Base-by-base conservation (phyloP, 176 grass and related monocot genomes). In the Saccharum officinarum region DNA sequence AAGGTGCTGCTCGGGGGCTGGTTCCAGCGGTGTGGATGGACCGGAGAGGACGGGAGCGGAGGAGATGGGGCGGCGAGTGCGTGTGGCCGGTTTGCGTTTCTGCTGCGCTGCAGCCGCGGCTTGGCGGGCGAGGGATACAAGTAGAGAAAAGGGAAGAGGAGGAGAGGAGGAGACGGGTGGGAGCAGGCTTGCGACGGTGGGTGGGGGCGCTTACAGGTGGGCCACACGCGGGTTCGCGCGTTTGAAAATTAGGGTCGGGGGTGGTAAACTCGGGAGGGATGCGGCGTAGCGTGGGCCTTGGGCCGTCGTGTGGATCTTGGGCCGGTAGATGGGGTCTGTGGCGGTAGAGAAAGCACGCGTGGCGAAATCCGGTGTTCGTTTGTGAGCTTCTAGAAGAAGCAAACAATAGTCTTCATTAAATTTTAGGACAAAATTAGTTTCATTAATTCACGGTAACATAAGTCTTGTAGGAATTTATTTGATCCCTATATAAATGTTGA, bases 81-180 rank as follows among this genome's bases (percentile, higher is more conserved):
- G 75, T 59, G 15, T 75, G 66, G 73, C 42, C 61, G 70, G 63
- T 76, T 74, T 72, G 70, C 65, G 76, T 87, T 84, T 74, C 71
- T 66, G 61, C 39, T 76, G 36, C n/a, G 67, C 44, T 81, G 80
- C 75, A n/a, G 73, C 75, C 39, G 84, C 41, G 76, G 75, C 75
- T 87, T 91, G 89, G 85, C 85, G 81, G 85, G 85, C 85, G 89
- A n/a, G 30, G 76, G 70, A 91, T 77, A 87, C 75, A 76, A 76
- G 69, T 54, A 86, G 64, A 7, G 31, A 42, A 5, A 10, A 6
- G 49, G 40, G 30, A 18, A 37, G 42, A 45, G 59, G 54, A 33
- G 40, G 37, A 33, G 52, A 42, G 13, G 41, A 23, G 52, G 12
- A 17, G 78, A 12, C 45, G 59, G 78, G 31, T 13, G 5, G 34